Evolutionary conservation across 331 rosid genomes (phyloP).

Genomic region (Malus hybrid): DNA sequence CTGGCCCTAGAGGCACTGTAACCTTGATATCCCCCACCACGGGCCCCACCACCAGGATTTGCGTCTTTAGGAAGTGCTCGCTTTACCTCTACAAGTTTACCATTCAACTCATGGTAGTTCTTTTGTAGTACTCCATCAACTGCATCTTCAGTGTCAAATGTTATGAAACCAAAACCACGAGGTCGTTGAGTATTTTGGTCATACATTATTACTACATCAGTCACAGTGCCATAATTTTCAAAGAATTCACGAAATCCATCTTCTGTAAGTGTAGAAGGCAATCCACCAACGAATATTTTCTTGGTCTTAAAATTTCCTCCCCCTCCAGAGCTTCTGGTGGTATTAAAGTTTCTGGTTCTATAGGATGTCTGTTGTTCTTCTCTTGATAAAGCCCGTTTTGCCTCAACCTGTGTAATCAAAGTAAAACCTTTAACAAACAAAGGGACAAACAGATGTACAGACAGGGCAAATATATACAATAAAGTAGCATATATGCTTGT

Average conservation of each 20-base stretch:
- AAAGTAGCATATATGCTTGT: neutral
- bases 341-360: constrained; percentile 28
- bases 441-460: neutral
- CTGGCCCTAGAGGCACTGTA: constrained; percentile 34
- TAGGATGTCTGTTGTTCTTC: constrained; percentile 55
- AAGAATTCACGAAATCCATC: constrained; percentile 52
- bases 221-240: constrained; percentile 41
- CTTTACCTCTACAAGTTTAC: no score
- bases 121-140: no score
- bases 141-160: no score
- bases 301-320: constrained; percentile 55
- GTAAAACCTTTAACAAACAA: neutral
- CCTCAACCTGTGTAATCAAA: constrained; percentile 45
- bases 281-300: constrained; percentile 56
- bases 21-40: constrained; percentile 49
- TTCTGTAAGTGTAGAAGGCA: constrained; percentile 53
- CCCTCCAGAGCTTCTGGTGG: constrained; percentile 38
- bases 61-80: constrained; percentile 56
- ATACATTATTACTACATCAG: constrained; percentile 59
- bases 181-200: no score
- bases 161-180: no score
- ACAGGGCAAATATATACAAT: neutral
- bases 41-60: constrained; percentile 51
- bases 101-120: no score
- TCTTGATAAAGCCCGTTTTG: constrained; percentile 51